These are phyloP conservation scores for Suillus fuscotomentosus DNA, from an alignment of 768 basidiomycete genomes.

Conservation along the genomic window DNA sequence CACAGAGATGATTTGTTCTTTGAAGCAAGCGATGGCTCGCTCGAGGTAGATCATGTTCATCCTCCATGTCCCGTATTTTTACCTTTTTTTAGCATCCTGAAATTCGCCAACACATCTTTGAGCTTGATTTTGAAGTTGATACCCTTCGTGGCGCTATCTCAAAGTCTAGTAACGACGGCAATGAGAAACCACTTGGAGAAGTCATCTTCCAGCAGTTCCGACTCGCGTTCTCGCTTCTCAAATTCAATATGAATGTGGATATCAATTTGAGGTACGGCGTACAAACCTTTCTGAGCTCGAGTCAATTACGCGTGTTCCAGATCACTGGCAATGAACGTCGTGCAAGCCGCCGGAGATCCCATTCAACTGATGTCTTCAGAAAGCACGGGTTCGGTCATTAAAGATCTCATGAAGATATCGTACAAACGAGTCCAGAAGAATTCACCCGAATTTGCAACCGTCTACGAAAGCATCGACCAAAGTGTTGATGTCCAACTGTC, in stretches of 20 bases:
- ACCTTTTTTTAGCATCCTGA: conserved; percentile 29
- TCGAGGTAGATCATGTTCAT: conserved; percentile 41
- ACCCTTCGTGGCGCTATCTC: conserved; percentile 76
- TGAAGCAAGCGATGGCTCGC: conserved; percentile 63
- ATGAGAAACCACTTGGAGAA: conserved; percentile 76
- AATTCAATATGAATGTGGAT: conserved; percentile 86
- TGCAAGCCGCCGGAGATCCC: conserved; percentile 51
- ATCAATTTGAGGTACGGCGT: conserved; percentile 66
- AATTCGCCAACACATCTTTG: conserved; percentile 63
- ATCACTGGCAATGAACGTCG: conserved; percentile 73
- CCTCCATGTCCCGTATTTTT: not conserved
- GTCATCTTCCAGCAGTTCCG: conserved; percentile 78
- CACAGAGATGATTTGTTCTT: conserved; percentile 62
- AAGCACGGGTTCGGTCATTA: conserved; percentile 38
- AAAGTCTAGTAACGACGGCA: conserved; percentile 57
- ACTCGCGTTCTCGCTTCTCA: conserved; percentile 69
- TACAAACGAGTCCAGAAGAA: conserved; percentile 79
- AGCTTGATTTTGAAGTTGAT: conserved; percentile 86
- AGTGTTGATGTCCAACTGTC: conserved; percentile 84
- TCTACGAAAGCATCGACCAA: conserved; percentile 86
- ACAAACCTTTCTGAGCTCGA: not conserved
- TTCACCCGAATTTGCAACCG: conserved; percentile 80
- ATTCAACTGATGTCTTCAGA: conserved; percentile 68
- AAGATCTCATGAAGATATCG: conserved; percentile 73
- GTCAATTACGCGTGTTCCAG: conserved; percentile 35